A percentile compares a stretch with the other conserved stretches of the same genome.
Evolutionary conservation across 2,329 filamentous ascomycete species (phyloP).

Genomic region (Lachnellula arida): DNA sequence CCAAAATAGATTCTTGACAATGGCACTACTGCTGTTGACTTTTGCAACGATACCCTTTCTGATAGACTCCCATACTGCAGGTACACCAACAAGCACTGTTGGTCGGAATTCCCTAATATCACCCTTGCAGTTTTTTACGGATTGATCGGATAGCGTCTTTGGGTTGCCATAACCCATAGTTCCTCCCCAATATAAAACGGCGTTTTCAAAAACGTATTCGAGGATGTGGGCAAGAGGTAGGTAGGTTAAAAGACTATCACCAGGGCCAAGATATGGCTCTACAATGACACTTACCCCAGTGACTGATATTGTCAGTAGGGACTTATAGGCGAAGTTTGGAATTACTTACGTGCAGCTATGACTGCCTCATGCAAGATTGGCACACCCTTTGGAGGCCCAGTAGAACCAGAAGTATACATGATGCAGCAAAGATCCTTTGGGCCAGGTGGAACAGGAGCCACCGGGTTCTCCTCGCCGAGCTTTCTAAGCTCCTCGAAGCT

Average conservation of each 20-base stretch:
- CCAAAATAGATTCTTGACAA: slow-evolving; percentile 74
- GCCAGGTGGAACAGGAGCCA: slow-evolving; percentile 64
- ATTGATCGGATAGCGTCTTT: slow-evolving; percentile 76
- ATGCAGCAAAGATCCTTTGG: slow-evolving; percentile 74
- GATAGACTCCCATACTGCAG: slow-evolving; percentile 92
- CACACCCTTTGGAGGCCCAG: slow-evolving; percentile 83
- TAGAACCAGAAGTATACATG: slow-evolving; percentile 83
- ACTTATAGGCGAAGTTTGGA: slow-evolving; percentile 3
- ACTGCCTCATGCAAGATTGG: slow-evolving; percentile 77
- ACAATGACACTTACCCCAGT: slow-evolving; percentile 75
- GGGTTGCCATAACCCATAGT: slow-evolving; percentile 89
- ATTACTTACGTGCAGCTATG: slow-evolving; percentile 63
- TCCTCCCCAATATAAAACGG: slow-evolving; percentile 80
- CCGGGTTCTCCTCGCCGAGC: slow-evolving; percentile 54
- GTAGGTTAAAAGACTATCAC: slow-evolving; percentile 79
- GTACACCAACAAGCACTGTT: slow-evolving; percentile 85
- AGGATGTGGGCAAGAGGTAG: slow-evolving; percentile 93
- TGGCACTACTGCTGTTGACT: slow-evolving; percentile 61
- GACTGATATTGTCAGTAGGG: slow-evolving; percentile 41
- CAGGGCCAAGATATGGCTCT: slow-evolving; percentile 68
- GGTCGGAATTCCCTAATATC: slow-evolving; percentile 89
- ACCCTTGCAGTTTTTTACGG: slow-evolving; percentile 80
- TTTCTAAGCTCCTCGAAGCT: slow-evolving; percentile 48
- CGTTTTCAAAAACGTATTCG: slow-evolving; percentile 89
- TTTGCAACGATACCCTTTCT: slow-evolving; percentile 85